Conservation (phyloP, 495 filamentous ascomycete species). For the Daldinia bambusicola region DNA sequence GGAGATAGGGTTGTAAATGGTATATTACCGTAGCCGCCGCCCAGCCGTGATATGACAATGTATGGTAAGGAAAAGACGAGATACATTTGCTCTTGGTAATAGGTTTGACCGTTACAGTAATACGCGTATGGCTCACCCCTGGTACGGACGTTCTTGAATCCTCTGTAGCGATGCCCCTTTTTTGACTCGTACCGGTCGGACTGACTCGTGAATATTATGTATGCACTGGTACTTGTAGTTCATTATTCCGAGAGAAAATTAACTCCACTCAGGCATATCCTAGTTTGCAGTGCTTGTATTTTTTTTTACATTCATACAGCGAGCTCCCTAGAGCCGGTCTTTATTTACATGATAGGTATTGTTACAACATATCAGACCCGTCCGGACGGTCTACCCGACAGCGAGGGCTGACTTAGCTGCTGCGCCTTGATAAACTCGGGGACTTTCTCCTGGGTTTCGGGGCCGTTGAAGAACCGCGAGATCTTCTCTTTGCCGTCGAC, state of each 20-base stretch:
- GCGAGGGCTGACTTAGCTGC: not conserved
- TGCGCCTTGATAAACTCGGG: constrained; percentile 49
- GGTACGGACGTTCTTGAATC: too few species aligned
- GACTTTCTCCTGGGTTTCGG: constrained; percentile 8
- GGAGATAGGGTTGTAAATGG: not conserved
- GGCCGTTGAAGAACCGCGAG: constrained; percentile 51
- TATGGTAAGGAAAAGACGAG: not conserved
- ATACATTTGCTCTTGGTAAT: not conserved
- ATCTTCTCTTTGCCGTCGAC: constrained; percentile 67
- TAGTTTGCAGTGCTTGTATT: not conserved
- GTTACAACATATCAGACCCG: constrained; percentile 16
- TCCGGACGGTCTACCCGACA: constrained; percentile 2
- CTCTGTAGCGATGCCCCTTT: too few species aligned
- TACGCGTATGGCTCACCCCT: too few species aligned
- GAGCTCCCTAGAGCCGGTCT: not conserved
- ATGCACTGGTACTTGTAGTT: too few species aligned
- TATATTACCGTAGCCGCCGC: not conserved
- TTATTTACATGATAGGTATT: constrained; percentile 21
- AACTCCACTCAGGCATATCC: not conserved
- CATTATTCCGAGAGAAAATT: not conserved
- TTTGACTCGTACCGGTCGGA: too few species aligned
- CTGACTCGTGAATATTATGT: too few species aligned
- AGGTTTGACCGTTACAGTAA: too few species aligned
- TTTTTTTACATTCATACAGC: constrained; percentile 24
- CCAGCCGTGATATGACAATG: not conserved